Percentiles rank a stretch among this genome's conserved stretches.
phyloP scores from a whole-genome alignment of 2,329 filamentous ascomycete species.

The Volutella citrinella region DNA sequence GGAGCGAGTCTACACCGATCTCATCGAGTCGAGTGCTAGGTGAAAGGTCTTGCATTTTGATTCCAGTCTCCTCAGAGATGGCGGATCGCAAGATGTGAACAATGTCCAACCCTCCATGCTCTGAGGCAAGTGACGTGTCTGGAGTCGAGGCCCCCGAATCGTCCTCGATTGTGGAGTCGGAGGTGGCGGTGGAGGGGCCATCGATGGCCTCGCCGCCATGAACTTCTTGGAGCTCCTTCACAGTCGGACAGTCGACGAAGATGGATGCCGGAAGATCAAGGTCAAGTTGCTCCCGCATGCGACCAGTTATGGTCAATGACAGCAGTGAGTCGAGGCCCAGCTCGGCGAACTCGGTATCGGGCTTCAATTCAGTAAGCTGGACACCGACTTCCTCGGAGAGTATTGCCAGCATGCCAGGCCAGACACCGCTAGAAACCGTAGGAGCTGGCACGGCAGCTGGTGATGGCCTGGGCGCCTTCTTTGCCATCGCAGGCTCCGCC shows the following conservation, averaged over 20 bases:
- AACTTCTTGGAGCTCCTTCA: constrained; percentile 13
- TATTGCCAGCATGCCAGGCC: constrained; percentile 28
- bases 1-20: constrained; percentile 19
- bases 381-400: constrained; percentile 68
- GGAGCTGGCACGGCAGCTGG: neutral
- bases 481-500: no score
- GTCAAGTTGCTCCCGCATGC: constrained; percentile 52
- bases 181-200: constrained; percentile 59
- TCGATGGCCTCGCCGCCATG: constrained; percentile 31
- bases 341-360: constrained; percentile 51
- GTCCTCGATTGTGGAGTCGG: constrained; percentile 63
- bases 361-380: constrained; percentile 60
- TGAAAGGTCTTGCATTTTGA: constrained; percentile 12
- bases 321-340: constrained; percentile 60
- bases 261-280: constrained; percentile 43
- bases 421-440: constrained; percentile 2
- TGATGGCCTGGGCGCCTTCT: constrained; percentile 26
- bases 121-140: constrained; percentile 13
- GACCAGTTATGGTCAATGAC: constrained; percentile 53
- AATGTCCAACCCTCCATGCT: constrained; percentile 8
- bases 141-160: constrained; percentile 46
- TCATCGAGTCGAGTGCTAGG: constrained; percentile 14
- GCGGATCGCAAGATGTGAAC: constrained; percentile 11
- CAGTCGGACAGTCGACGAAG: constrained; percentile 27
- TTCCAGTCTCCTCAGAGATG: constrained; percentile 17